Conservation (phyloP, 257 asterid species). For the Solanum tarapatanum region DNA sequence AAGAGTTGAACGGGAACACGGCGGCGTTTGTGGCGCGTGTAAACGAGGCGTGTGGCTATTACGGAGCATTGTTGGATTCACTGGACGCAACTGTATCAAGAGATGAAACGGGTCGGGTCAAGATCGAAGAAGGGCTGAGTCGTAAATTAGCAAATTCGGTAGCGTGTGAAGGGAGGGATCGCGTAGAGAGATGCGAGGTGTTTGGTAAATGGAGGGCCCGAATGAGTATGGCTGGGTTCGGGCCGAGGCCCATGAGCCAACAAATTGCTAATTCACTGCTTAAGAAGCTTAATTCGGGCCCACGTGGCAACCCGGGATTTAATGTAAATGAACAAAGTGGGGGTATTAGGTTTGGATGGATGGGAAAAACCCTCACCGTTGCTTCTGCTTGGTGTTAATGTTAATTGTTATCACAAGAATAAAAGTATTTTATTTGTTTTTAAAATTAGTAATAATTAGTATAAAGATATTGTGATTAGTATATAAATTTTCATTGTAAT, state of each 20-base stretch:
- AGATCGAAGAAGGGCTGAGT: constrained; percentile 63
- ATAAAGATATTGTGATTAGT: neutral
- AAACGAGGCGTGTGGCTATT: constrained; percentile 43
- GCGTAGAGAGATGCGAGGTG: constrained; percentile 77
- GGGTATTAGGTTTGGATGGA: constrained; percentile 74
- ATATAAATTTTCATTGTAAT: neutral
- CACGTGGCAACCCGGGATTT: constrained; percentile 87
- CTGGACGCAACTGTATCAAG: constrained; percentile 40
- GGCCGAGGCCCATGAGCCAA: constrained; percentile 36
- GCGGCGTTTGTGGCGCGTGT: constrained; percentile 62
- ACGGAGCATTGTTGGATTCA: constrained; percentile 57
- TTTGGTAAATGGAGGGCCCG: constrained; percentile 90
- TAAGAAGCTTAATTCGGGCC: constrained; percentile 35
- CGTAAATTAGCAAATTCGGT: constrained; percentile 62
- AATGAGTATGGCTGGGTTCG: constrained; percentile 73
- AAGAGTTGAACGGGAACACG: constrained; percentile 64
- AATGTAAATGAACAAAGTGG: constrained; percentile 55
- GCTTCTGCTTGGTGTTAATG: constrained; percentile 84
- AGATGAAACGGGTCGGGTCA: constrained; percentile 34
- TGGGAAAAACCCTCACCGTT: constrained; percentile 67
- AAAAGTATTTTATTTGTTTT: neutral
- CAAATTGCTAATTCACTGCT: constrained; percentile 43
- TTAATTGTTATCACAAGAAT: constrained; percentile 7
- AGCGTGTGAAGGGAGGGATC: constrained; percentile 85
- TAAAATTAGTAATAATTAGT: neutral